Conservation (phyloP, 1,139 yeast genomes). For the Saccharomycopsis crataegensis region DNA sequence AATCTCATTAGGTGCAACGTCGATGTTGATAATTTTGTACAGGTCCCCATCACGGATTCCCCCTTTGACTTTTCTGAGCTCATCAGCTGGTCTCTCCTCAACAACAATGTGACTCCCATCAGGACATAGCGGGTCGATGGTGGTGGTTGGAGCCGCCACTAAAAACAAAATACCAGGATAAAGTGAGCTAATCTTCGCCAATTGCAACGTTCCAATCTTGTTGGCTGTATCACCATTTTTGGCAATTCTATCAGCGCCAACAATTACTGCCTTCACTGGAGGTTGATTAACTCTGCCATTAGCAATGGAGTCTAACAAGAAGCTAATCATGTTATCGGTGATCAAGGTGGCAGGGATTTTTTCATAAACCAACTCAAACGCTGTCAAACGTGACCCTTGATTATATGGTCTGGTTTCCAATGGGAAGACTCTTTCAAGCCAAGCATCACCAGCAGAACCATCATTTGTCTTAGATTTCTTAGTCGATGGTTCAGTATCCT, state of each 20-base stretch:
- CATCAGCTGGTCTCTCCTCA: constrained; percentile 80
- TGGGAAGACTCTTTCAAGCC: constrained; percentile 68
- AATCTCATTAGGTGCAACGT: constrained; percentile 80
- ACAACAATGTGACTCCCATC: constrained; percentile 72
- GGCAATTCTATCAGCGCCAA: constrained; percentile 97
- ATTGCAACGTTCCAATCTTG: constrained; percentile 92
- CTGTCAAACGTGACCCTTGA: constrained; percentile 91
- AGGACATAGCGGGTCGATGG: constrained; percentile 63
- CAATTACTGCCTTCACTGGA: constrained; percentile 76
- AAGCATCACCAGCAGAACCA: constrained; percentile 25
- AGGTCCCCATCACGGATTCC: constrained; percentile 34
- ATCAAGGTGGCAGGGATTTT: constrained; percentile 80
- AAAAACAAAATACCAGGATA: constrained; percentile 60
- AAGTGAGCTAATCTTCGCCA: constrained; percentile 43
- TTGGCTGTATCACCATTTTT: constrained; percentile 92
- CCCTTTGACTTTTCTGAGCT: constrained; percentile 73
- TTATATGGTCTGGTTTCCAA: constrained; percentile 95
- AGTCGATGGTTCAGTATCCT: constrained; percentile 1
- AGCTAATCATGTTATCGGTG: constrained; percentile 88
- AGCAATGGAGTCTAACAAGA: constrained; percentile 41
- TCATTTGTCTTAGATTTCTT: constrained; percentile 26
- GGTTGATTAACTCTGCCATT: constrained; percentile 20
- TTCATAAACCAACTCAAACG: constrained; percentile 83
- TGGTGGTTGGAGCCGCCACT: constrained; percentile 93
- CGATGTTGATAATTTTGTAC: constrained; percentile 50